These are phyloP conservation scores for Pseudocercospora cruenta DNA, from an alignment of 2,329 filamentous ascomycete species.

Conservation along the genomic window DNA sequence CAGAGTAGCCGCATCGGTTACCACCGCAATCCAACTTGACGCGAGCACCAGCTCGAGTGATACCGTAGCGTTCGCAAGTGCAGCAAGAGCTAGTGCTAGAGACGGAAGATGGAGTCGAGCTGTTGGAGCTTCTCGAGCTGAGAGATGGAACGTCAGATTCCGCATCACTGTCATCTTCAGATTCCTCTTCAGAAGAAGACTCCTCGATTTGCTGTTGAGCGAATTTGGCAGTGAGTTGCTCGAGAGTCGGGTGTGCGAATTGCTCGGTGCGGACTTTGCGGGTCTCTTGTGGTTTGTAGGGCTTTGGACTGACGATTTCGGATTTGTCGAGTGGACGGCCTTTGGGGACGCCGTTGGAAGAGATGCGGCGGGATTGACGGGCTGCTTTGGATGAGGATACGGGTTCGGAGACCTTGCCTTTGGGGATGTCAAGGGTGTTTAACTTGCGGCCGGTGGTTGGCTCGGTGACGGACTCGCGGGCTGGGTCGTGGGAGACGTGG, in stretches of 20 bases:
- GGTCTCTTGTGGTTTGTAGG: conserved; percentile 83
- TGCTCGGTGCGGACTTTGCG: conserved; percentile 82
- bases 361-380: conserved; percentile 52
- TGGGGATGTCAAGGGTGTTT: conserved; percentile 92
- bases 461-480: conserved; percentile 84
- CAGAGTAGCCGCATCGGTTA: conserved; percentile 78
- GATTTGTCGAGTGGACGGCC: conserved; percentile 86
- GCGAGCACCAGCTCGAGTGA: conserved; percentile 85
- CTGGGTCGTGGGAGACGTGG: conserved; percentile 95
- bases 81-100: conserved; percentile 63
- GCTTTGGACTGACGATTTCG: conserved; percentile 89
- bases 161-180: conserved; percentile 47
- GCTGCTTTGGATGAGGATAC: conserved; percentile 47
- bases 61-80: conserved; percentile 94
- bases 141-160: conserved; percentile 57
- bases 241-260: conserved; percentile 75
- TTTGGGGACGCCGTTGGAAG: conserved; percentile 73
- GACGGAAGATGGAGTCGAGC: conserved; percentile 58
- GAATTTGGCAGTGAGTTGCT: conserved; percentile 71
- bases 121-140: conserved; percentile 75
- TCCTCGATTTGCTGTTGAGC: conserved; percentile 57
- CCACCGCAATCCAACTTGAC: conserved; percentile 97
- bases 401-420: conserved; percentile 51
- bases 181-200: conserved; percentile 69
- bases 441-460: conserved; percentile 95